Evolutionary conservation across 139 green algal genomes (phyloP), one percentile per base, ranked within the genome.

Genomic region (Zygnema cylindricum): DNA sequence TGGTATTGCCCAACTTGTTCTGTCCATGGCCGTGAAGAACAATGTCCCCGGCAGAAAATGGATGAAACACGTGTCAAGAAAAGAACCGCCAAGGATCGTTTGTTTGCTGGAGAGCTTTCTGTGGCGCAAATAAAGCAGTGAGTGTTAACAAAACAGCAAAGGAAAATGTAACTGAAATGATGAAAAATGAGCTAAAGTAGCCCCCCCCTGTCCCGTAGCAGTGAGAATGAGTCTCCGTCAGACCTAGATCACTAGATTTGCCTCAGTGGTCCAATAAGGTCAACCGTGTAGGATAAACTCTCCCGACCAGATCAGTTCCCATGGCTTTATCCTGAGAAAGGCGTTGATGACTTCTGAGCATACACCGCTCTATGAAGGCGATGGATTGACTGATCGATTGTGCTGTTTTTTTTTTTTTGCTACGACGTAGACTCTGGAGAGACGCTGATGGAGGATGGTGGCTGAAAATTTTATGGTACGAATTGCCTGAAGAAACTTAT

Each of bases 401-500:
- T n/a, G n/a, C n/a, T n/a, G n/a, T n/a, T n/a, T n/a, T n/a, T n/a
- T n/a, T n/a, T n/a, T n/a, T n/a, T n/a, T n/a, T n/a, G n/a, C n/a
- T n/a, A n/a, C n/a, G n/a, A n/a, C n/a, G n/a, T n/a, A 82, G 1
- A 33, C 49, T 91, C 11, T 91, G 86, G 86, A n/a, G 36, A 33
- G 79, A 89, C 22, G 42, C 23, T 0, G 55, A 88, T 3, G 93
- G 92, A 3, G 55, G 85, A 2, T 49, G 92, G 71, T 76, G 93
- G 55, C 88, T 94, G 38, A 35, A 43, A 11, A 81, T 89, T 55
- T 93, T 93, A 57, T 98, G 96, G 94, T 98, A 95, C 92, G 57
- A 87, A 1, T 30, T 30, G 69, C 97, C 97, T 0, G 94, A 99
- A 93, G 93, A 98, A 7, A 98, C 97, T 0, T 92, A 96, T 92